These are phyloP conservation scores for Sporisorium scitamineum DNA, from an alignment of 1,284 basidiomycete species.

Conservation along the genomic window DNA sequence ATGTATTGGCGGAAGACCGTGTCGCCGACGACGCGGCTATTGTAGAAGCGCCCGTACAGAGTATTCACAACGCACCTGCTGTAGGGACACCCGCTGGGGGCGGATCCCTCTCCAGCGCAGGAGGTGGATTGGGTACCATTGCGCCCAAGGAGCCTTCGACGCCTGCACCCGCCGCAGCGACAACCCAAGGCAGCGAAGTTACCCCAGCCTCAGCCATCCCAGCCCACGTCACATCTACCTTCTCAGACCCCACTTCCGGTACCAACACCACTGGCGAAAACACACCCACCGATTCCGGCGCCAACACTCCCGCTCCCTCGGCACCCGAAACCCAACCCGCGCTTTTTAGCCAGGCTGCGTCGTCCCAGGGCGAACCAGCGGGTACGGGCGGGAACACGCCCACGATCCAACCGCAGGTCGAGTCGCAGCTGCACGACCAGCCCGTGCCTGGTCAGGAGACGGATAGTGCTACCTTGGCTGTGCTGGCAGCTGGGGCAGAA, in stretches of 20 bases:
- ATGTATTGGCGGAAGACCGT: constrained; percentile 34
- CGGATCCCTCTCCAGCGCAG: constrained; percentile 14
- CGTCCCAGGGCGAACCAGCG: constrained; percentile 16
- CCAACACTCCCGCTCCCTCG: constrained; percentile 18
- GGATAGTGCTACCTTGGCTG: constrained; percentile 23
- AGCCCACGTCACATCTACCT: constrained; percentile 15
- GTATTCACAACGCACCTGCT: constrained; percentile 45
- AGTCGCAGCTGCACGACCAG: constrained; percentile 40
- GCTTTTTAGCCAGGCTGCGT: constrained; percentile 12
- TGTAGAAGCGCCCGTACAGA: constrained; percentile 43
- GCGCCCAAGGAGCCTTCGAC: constrained; percentile 34
- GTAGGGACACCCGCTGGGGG: constrained; percentile 10
- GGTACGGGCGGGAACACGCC: constrained; percentile 23
- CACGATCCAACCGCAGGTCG: constrained; percentile 35
- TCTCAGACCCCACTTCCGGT: constrained; percentile 20
- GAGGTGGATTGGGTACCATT: constrained; percentile 41
- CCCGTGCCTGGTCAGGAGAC: constrained; percentile 6
- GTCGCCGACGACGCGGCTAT: constrained; percentile 34
- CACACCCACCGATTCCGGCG: constrained; percentile 24
- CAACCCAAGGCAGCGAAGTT: not conserved
- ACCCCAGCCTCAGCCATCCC: constrained; percentile 36
- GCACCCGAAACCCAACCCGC: not conserved
- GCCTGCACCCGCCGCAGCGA: constrained; percentile 7
- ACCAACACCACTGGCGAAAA: constrained; percentile 22
- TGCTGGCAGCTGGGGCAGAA: constrained; percentile 21